phyloP scores from a whole-genome alignment of 1,284 basidiomycete genomes.

The Apiotrichum mycotoxinovorans region DNA sequence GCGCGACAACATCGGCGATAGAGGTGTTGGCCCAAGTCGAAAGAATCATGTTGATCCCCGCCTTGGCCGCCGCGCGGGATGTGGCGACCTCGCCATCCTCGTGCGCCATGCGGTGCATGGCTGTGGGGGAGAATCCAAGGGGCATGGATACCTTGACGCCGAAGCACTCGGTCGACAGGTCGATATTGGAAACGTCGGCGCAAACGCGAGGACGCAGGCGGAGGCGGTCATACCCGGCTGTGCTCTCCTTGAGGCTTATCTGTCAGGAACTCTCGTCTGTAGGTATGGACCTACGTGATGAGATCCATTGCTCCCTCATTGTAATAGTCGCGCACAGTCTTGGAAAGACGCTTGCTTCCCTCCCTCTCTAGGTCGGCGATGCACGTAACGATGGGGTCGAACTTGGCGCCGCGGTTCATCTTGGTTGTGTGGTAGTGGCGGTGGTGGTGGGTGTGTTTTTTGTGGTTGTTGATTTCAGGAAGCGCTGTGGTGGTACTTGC shows the following conservation, averaged over 20 bases:
- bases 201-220: slow-evolving; percentile 33
- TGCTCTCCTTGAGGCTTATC: slow-evolving; percentile 25
- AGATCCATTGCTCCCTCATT: slow-evolving; percentile 31
- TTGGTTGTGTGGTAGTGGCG: background rate
- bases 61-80: slow-evolving; percentile 27
- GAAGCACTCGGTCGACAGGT: slow-evolving; percentile 23
- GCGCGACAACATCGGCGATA: slow-evolving; percentile 28
- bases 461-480: no score
- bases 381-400: slow-evolving; percentile 8
- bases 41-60: slow-evolving; percentile 28
- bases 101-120: slow-evolving; percentile 37
- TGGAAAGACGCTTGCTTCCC: slow-evolving; percentile 15
- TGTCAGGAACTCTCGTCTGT: background rate
- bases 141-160: slow-evolving; percentile 26
- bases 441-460: background rate
- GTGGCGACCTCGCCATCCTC: slow-evolving; percentile 31
- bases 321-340: slow-evolving; percentile 22
- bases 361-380: slow-evolving; percentile 24
- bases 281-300: slow-evolving; percentile 14
- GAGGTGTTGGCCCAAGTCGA: slow-evolving; percentile 29
- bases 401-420: slow-evolving; percentile 12
- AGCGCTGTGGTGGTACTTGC: no score
- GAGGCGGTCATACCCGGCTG: slow-evolving; percentile 28
- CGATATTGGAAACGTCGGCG: slow-evolving; percentile 26
- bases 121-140: slow-evolving; percentile 36